phyloP scores from a whole-genome alignment of 192 early-diverging fungal species.

The Endogone sp. region DNA sequence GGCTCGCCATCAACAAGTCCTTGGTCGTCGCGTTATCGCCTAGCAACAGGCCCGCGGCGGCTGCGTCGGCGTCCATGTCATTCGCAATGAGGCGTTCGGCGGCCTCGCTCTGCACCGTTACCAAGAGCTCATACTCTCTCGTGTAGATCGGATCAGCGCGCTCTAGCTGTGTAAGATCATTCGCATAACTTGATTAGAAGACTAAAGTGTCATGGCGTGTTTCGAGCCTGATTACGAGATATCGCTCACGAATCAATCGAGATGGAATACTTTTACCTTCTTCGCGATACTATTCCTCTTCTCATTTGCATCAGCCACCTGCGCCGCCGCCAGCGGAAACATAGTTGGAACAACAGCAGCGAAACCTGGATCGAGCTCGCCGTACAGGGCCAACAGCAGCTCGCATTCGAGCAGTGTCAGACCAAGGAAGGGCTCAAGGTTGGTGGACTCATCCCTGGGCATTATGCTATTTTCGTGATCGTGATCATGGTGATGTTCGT shows the following conservation, averaged over 20 bases:
- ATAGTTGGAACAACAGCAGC: slow-evolving; percentile 43
- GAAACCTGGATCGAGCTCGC: slow-evolving; percentile 41
- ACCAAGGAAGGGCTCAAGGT: slow-evolving; percentile 31
- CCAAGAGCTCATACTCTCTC: slow-evolving; percentile 39
- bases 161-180: too few species aligned
- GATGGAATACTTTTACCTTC: slow-evolving; percentile 24
- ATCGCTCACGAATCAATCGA: too few species aligned
- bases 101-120: slow-evolving; percentile 43
- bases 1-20: slow-evolving; percentile 38
- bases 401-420: slow-evolving; percentile 41
- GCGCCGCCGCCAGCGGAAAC: slow-evolving; percentile 39
- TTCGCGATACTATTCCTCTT: slow-evolving; percentile 42
- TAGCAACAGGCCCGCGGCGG: slow-evolving; percentile 29
- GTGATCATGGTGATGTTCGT: background rate
- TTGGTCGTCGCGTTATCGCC: slow-evolving; percentile 26
- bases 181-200: too few species aligned
- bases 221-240: too few species aligned
- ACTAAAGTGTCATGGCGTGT: too few species aligned
- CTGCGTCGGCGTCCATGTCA: slow-evolving; percentile 44
- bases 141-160: slow-evolving; percentile 29
- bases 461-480: background rate
- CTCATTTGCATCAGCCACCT: slow-evolving; percentile 38
- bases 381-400: slow-evolving; percentile 44
- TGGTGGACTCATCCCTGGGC: slow-evolving; percentile 4
- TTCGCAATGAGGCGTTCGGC: slow-evolving; percentile 25